A percentile compares a stretch with the other conserved stretches of the same genome.
phyloP scores from a whole-genome alignment of 345 rosid species.

The Viola odorata region DNA sequence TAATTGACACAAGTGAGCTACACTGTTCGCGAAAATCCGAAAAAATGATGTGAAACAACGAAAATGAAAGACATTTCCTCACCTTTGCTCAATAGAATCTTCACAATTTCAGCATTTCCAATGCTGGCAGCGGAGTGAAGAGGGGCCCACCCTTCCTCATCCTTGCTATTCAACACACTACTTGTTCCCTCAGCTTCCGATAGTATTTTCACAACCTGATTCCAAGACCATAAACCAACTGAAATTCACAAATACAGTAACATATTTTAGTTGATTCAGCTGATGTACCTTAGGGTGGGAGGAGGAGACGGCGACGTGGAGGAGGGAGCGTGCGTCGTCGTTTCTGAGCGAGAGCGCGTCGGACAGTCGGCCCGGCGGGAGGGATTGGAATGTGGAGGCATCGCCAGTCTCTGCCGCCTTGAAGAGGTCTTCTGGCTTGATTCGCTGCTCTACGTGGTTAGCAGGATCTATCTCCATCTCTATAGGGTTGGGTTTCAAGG shows the following conservation, averaged over 20 bases:
- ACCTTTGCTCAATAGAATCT: conserved; percentile 56
- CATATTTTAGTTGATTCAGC: too few relatives aligned
- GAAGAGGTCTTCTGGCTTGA: conserved; percentile 59
- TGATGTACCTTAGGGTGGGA: conserved; percentile 39
- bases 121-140: conserved; percentile 81
- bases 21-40: too few relatives aligned
- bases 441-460: conserved; percentile 18
- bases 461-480: conserved; percentile 42
- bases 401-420: conserved; percentile 80
- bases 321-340: conserved; percentile 84
- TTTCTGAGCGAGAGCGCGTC: conserved; percentile 48
- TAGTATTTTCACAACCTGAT: conserved; percentile 56
- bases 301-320: conserved; percentile 70
- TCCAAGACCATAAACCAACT: neutral
- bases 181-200: conserved; percentile 40
- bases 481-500: conserved; percentile 1
- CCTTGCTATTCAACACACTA: conserved; percentile 45
- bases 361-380: conserved; percentile 43
- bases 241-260: too few relatives aligned
- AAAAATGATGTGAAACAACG: neutral
- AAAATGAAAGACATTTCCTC: neutral
- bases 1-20: too few relatives aligned
- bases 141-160: conserved; percentile 97
- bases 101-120: conserved; percentile 55
- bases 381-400: conserved; percentile 43